A percentile compares a stretch with the other conserved stretches of the same genome.
phyloP scores from a whole-genome alignment of 768 basidiomycete genomes.

The Candolleomyces aberdarensis region DNA sequence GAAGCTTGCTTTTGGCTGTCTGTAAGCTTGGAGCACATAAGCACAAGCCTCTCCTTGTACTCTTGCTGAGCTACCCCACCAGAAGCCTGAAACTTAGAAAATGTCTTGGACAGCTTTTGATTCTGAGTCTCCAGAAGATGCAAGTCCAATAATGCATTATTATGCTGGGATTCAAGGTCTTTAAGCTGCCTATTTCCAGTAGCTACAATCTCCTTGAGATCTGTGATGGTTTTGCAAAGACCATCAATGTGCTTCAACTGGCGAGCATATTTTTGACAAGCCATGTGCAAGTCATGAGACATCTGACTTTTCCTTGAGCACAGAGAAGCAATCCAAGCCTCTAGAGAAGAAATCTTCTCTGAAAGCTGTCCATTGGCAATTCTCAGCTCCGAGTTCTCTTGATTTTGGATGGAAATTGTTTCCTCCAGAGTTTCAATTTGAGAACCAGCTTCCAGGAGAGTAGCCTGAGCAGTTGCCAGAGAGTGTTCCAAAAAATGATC shows the following conservation, averaged over 20 bases:
- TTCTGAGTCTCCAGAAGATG: background rate
- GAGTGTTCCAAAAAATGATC: too few species aligned
- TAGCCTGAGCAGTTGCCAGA: too few species aligned
- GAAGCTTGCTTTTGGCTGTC: background rate
- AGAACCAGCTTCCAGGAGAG: too few species aligned
- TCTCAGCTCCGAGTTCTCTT: background rate
- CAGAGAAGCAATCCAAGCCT: background rate
- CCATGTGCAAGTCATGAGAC: background rate
- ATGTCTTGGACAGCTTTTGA: background rate
- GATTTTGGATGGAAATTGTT: too few species aligned
- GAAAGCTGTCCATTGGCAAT: background rate
- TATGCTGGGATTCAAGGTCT: background rate
- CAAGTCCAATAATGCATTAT: background rate
- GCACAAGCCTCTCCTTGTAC: background rate
- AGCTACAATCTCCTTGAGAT: background rate
- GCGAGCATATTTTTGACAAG: too few species aligned
- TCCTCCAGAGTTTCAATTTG: too few species aligned
- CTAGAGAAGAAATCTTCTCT: background rate
- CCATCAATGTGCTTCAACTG: too few species aligned
- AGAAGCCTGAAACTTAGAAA: background rate
- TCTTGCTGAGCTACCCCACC: background rate
- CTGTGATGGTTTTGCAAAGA: background rate
- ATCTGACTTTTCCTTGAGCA: background rate
- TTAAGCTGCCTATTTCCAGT: background rate
- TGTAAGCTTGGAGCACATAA: background rate